These are phyloP conservation scores for Polygonum maritimum DNA, from an alignment of 148 eudicot species.

Conservation along the genomic window DNA sequence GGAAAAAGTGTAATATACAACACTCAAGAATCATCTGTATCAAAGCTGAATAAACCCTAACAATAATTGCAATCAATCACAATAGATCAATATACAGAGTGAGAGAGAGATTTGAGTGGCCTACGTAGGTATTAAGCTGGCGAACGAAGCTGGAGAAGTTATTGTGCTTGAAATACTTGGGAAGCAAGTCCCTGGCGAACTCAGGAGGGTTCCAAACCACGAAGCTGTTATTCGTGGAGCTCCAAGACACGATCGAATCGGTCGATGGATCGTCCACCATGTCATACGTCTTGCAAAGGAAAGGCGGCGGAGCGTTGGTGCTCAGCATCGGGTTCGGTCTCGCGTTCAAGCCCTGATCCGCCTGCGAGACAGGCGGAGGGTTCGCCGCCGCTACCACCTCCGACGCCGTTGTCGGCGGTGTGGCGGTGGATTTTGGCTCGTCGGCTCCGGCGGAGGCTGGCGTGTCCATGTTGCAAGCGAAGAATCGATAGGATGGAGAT, in stretches of 20 bases:
- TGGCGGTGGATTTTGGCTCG: background rate
- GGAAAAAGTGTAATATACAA: background rate
- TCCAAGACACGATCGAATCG: constrained; percentile 73
- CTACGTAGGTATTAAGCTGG: constrained; percentile 78
- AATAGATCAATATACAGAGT: background rate
- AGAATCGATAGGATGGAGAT: background rate
- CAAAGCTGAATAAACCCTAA: background rate
- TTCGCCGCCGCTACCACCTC: background rate
- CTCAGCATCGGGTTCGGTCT: constrained; percentile 24
- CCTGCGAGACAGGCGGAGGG: constrained; percentile 6
- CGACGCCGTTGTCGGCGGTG: background rate
- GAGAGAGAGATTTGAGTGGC: background rate
- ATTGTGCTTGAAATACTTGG: constrained; percentile 80
- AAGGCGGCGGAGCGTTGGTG: constrained; percentile 56
- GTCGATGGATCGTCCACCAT: constrained; percentile 67
- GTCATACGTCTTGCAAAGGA: constrained; percentile 61
- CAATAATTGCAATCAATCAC: background rate
- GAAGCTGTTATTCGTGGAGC: constrained; percentile 65
- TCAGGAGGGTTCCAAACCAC: constrained; percentile 88
- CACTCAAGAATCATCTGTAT: background rate
- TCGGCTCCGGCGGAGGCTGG: constrained; percentile 2
- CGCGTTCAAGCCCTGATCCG: background rate
- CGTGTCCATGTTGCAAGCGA: background rate
- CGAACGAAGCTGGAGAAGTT: constrained; percentile 93
- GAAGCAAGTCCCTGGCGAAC: constrained; percentile 62